phyloP scores from a whole-genome alignment of 1,284 basidiomycete genomes.

The Leccinum fallax region DNA sequence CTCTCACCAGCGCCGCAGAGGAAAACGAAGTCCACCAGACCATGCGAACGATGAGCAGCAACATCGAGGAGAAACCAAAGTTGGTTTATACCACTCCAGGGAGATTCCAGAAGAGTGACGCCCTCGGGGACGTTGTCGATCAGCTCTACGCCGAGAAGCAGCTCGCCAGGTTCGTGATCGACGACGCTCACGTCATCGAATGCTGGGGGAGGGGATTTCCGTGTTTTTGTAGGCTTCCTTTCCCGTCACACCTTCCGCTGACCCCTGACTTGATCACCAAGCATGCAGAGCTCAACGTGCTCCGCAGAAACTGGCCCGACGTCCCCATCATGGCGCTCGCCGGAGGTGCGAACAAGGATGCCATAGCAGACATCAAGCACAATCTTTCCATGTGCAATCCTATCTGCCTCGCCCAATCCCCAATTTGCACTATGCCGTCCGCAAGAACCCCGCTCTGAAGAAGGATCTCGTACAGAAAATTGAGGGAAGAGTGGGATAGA shows the following conservation, averaged over 20 bases:
- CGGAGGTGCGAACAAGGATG: constrained; percentile 85
- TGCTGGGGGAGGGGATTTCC: constrained; percentile 85
- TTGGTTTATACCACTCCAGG: constrained; percentile 96
- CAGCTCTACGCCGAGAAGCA: constrained; percentile 57
- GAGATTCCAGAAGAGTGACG: constrained; percentile 68
- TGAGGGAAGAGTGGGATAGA: constrained; percentile 61
- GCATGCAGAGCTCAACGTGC: constrained; percentile 68
- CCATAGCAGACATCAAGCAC: constrained; percentile 78
- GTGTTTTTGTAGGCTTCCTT: constrained; percentile 60
- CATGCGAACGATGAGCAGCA: constrained; percentile 43
- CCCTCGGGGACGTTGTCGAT: constrained; percentile 59
- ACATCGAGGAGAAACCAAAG: constrained; percentile 49
- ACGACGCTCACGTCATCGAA: constrained; percentile 94
- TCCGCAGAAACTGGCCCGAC: constrained; percentile 74
- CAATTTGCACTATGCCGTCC: constrained; percentile 86
- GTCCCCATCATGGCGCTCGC: constrained; percentile 97
- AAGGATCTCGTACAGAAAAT: constrained; percentile 69
- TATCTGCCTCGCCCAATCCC: constrained; percentile 70
- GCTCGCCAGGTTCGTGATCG: constrained; percentile 91
- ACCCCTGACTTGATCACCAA: constrained; percentile 32
- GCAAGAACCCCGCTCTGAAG: constrained; percentile 50
- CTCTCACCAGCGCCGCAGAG: constrained; percentile 63
- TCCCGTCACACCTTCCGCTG: background rate
- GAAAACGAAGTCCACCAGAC: constrained; percentile 47
- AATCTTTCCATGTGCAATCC: constrained; percentile 68